Base-by-base conservation (phyloP, 2,329 filamentous ascomycete species). In the Colletotrichum neosansevieriae region DNA sequence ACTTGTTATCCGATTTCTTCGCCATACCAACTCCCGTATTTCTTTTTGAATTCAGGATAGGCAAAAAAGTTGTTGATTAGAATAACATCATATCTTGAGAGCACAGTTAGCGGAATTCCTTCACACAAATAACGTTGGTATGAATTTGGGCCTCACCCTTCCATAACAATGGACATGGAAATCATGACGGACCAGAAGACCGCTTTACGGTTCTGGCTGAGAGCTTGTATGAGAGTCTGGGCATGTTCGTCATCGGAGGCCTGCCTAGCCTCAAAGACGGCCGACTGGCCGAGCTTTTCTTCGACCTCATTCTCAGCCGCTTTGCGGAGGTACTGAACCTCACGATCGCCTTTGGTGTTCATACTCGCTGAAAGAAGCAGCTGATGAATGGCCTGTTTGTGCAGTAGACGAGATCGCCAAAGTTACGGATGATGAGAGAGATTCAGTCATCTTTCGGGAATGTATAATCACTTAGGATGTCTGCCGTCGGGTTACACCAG, bases 131-230 rank as follows among this genome's bases (percentile, higher is more conserved):
- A 7, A 11, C 15, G 11, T 4, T 2, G n/a, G 0, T n/a, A n/a
- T 32, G 29, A 32, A 53, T 7, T 1, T 5, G 2, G 2, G n/a
- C 1, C 80, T 82, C 83, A 85, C 7, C 83, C 83, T 70, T 85
- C 83, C 83, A 85, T 85, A 67, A 85, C 78, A 53, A 85, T 79
- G 1, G 80, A 78, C 19, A 79, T 79, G 9, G 81, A 83, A 54
- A 84, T 79, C 61, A 78, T 53, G 2, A 80, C 69, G 19, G 77
- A 78, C 79, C 79, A 81, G n/a, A 75, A 66, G 38, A 81, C 75
- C 3, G 80, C 80, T 72, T 76, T 75, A 24, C 75, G 78, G 65
- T 79, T 78, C 38, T 71, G 69, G 1, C 71, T 67, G 10, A 79
- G 68, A 3, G 78, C 77, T 24, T 76, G 71, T 3, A 71, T 54